Evolutionary conservation across 2,329 filamentous ascomycete genomes (phyloP), one percentile per base, ranked within the genome.

Genomic region (Mollisia scopiformis): DNA sequence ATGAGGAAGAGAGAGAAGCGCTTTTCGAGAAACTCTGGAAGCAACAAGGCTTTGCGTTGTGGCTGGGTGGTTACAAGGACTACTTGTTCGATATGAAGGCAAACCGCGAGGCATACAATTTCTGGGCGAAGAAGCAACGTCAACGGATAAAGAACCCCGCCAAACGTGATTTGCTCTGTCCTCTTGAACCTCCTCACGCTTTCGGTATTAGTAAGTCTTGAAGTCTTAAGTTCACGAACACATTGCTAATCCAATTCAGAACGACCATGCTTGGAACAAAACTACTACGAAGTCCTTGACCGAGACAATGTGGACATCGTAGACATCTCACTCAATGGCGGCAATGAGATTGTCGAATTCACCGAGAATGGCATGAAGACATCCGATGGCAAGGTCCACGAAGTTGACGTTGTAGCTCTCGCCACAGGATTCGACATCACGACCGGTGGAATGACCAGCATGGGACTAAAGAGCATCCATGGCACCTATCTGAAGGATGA

Each of bases 231-330:
- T n/a, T n/a, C n/a, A n/a, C n/a, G n/a, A n/a, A n/a, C n/a, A n/a
- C n/a, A n/a, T n/a, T n/a, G n/a, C n/a, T n/a, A n/a, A n/a, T n/a
- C n/a, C n/a, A n/a, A n/a, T n/a, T n/a, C n/a, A n/a, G n/a, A 82
- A 66, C 75, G 81, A 0, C 75, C 74, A 3, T 76, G 73, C 0
- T 74, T 84, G 0, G 82, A 85, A 62, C 72, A 78, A 33, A 71
- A 74, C 41, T 84, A 81, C 66, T 85, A 79, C 63, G 82, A 85
- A 61, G 73, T 77, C 2, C n/a, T n/a, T n/a, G n/a, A n/a, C n/a
- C n/a, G n/a, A n/a, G 76, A 80, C 56, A 78, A 82, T 62, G 74
- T 74, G 19, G 69, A 74, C 0, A 78, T 81, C 31, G 79, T 84
- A 2, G 66, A 77, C 1, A 65, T 85, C 1, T 74, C 84, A 1